Evolutionary conservation across 768 basidiomycete species (phyloP).

Genomic region (Collybiopsis luxurians): DNA sequence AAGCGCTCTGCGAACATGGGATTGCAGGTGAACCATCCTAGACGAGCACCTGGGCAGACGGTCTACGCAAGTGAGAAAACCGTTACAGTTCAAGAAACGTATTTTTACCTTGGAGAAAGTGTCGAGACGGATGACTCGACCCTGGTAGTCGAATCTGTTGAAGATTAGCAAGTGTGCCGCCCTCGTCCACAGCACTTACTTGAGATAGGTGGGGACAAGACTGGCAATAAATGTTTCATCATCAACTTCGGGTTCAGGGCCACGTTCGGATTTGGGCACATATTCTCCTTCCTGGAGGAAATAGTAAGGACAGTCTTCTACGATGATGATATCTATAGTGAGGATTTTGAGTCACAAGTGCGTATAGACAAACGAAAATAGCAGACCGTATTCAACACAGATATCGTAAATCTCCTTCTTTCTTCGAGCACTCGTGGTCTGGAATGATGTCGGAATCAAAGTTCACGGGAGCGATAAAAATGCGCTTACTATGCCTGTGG

Average conservation of each 20-base stretch:
- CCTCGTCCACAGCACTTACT: constrained; percentile 27
- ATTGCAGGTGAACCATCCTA: constrained; percentile 81
- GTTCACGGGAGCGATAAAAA: neutral
- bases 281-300: constrained; percentile 67
- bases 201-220: constrained; percentile 62
- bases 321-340: constrained; percentile 62
- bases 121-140: constrained; percentile 81
- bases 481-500: constrained; percentile 63
- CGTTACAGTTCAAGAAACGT: neutral
- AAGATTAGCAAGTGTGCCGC: neutral
- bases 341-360: neutral
- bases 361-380: neutral
- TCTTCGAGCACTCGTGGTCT: constrained; percentile 60
- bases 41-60: constrained; percentile 71
- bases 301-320: constrained; percentile 81
- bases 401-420: constrained; percentile 83
- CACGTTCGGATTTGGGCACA: constrained; percentile 37
- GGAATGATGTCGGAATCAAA: constrained; percentile 7
- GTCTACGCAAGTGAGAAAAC: constrained; percentile 41
- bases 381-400: constrained; percentile 72
- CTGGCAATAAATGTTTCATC: constrained; percentile 46
- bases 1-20: constrained; percentile 75
- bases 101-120: constrained; percentile 68
- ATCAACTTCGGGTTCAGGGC: constrained; percentile 19
- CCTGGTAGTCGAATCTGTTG: constrained; percentile 66